Conservation (phyloP, 768 basidiomycete species). For the Trametes meyenii region DNA sequence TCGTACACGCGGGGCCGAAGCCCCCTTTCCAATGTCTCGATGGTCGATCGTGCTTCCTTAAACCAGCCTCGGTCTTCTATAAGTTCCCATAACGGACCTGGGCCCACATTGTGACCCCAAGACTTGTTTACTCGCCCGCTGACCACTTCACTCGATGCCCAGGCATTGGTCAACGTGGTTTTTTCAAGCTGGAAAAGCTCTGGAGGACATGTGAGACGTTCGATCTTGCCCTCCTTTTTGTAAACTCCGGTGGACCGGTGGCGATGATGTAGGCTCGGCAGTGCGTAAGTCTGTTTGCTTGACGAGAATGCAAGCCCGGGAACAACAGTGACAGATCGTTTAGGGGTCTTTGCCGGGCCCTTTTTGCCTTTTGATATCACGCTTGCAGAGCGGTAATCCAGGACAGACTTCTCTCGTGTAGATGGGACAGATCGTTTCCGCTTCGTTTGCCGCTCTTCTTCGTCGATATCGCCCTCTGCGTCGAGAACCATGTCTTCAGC, state of each 20-base stretch:
- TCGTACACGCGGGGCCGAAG: slow-evolving; percentile 64
- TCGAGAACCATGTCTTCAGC: slow-evolving; percentile 36
- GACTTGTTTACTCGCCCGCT: slow-evolving; percentile 65
- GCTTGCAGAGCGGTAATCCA: slow-evolving; percentile 13
- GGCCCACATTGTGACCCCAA: slow-evolving; percentile 74
- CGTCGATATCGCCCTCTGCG: slow-evolving; percentile 28
- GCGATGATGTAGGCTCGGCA: slow-evolving; percentile 69
- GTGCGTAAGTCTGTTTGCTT: slow-evolving; percentile 29
- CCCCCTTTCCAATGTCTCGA: slow-evolving; percentile 44
- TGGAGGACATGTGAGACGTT: slow-evolving; percentile 59
- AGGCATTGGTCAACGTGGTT: slow-evolving; percentile 55
- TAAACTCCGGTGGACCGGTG: slow-evolving; percentile 70
- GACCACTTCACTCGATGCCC: slow-evolving; percentile 50
- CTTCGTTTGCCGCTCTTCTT: slow-evolving; percentile 27
- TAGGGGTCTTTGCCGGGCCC: slow-evolving; percentile 24
- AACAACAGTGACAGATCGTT: slow-evolving; percentile 19
- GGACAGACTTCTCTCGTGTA: slow-evolving; percentile 18
- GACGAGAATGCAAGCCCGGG: slow-evolving; percentile 32
- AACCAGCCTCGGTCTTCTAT: slow-evolving; percentile 79
- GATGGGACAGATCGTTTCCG: slow-evolving; percentile 21
- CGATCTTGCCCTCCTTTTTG: slow-evolving; percentile 50
- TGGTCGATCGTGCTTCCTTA: slow-evolving; percentile 54
- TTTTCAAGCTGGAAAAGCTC: slow-evolving; percentile 48
- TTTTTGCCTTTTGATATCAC: slow-evolving; percentile 17
- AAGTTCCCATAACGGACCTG: slow-evolving; percentile 80